Percentiles rank a stretch among this genome's conserved stretches.
phyloP scores from a whole-genome alignment of 2,329 filamentous ascomycete genomes.

The Exophiala aquamarina region DNA sequence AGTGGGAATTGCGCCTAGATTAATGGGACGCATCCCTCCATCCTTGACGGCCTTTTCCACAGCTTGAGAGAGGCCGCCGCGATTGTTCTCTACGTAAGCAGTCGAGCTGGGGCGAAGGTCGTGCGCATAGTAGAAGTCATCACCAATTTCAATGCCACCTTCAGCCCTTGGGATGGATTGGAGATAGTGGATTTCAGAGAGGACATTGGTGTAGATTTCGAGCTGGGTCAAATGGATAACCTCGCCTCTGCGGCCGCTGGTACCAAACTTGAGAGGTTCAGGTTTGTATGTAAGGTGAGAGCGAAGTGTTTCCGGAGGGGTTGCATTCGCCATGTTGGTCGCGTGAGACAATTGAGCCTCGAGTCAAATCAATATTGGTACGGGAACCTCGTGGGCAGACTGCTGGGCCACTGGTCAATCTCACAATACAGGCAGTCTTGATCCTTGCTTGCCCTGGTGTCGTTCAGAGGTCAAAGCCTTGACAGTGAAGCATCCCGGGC shows the following conservation, averaged over 20 bases:
- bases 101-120: conserved; percentile 37
- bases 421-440: no score
- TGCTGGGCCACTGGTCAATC: no score
- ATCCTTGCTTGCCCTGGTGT: no score
- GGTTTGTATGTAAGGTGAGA: conserved; percentile 53
- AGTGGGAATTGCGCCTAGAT: conserved; percentile 35
- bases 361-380: no score
- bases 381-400: no score
- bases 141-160: conserved; percentile 32
- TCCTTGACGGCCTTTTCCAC: conserved; percentile 34
- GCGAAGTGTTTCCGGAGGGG: no score
- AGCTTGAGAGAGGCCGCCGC: conserved; percentile 34
- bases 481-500: no score
- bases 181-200: conserved; percentile 35
- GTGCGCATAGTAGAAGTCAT: conserved; percentile 36
- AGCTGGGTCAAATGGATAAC: conserved; percentile 36
- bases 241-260: conserved; percentile 35
- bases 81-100: conserved; percentile 30
- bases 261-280: conserved; percentile 42
- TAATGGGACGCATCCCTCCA: conserved; percentile 32
- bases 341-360: no score
- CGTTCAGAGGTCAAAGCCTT: no score
- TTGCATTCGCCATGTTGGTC: no score
- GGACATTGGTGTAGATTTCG: conserved; percentile 37
- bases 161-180: conserved; percentile 29